phyloP scores from a whole-genome alignment of 2,329 filamentous ascomycete species.

The Aspergillus intermedius region DNA sequence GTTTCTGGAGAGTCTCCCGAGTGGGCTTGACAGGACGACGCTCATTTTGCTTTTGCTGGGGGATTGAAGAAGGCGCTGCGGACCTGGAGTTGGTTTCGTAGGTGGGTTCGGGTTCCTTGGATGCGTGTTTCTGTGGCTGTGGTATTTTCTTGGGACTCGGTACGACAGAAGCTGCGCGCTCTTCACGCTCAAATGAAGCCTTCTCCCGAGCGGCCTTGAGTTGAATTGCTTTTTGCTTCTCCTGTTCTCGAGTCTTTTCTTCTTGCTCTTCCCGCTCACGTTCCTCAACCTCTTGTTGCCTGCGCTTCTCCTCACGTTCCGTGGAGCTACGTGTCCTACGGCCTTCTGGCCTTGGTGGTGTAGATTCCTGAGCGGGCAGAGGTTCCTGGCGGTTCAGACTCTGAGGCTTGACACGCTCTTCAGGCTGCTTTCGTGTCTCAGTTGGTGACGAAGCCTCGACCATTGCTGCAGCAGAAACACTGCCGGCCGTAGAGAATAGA shows the following conservation, averaged over 20 bases:
- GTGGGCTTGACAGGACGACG: conserved; percentile 39
- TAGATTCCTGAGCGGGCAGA: conserved; percentile 19
- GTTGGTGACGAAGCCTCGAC: conserved; percentile 47
- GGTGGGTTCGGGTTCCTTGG: conserved; percentile 26
- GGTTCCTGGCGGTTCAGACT: conserved; percentile 12
- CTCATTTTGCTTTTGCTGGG: conserved; percentile 30
- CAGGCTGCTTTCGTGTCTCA: conserved; percentile 23
- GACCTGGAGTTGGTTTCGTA: conserved; percentile 22
- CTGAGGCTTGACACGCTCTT: conserved; percentile 20
- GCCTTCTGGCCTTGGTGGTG: conserved; percentile 30
- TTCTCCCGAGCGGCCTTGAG: conserved; percentile 28
- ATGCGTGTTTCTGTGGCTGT: conserved; percentile 21
- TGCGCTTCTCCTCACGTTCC: conserved; percentile 46
- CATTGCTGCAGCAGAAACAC: conserved; percentile 53
- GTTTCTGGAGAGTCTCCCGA: conserved; percentile 38
- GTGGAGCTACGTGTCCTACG: conserved; percentile 54
- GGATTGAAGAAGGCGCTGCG: conserved; percentile 13
- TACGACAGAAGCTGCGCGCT: conserved; percentile 16
- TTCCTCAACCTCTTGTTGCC: conserved; percentile 23
- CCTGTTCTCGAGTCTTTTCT: conserved; percentile 25
- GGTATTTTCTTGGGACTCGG: conserved; percentile 22
- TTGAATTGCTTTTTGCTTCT: conserved; percentile 27
- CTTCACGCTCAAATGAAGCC: conserved; percentile 27
- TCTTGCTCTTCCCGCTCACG: conserved; percentile 2
- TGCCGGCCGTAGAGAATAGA: conserved; percentile 69